Conservation (phyloP, 768 basidiomycete species). For the Tylopilus plumbeoviolaceoides region DNA sequence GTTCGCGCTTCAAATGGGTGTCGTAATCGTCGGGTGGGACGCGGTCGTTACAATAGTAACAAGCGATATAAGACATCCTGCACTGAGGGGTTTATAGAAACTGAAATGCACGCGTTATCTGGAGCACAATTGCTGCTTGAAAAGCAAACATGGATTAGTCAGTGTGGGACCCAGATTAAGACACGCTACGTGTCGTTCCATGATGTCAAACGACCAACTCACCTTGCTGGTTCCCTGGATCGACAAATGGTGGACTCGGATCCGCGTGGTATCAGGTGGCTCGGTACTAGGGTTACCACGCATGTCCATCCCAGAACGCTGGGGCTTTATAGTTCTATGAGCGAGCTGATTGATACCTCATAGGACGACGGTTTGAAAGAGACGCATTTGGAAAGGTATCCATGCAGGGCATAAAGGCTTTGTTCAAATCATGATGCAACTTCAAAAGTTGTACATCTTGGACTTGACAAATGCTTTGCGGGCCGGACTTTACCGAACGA, state of each 20-base stretch:
- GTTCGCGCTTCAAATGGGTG: slow-evolving; percentile 1
- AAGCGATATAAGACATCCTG: slow-evolving; percentile 11
- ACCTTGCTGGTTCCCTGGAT: not conserved
- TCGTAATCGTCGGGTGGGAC: slow-evolving; percentile 7
- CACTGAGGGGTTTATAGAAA: no score
- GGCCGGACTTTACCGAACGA: slow-evolving; percentile 16
- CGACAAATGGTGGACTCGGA: not conserved
- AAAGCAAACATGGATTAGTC: no score
- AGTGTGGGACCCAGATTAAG: no score
- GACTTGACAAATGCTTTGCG: no score
- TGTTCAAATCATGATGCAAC: no score
- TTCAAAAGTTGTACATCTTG: no score
- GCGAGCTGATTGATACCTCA: no score
- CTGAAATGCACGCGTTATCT: no score
- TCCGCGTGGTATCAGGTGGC: not conserved
- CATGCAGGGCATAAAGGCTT: not conserved
- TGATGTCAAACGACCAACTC: not conserved
- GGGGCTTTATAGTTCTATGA: not conserved
- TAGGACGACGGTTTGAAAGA: no score
- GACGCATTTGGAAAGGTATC: not conserved
- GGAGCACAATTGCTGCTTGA: no score
- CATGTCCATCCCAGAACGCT: slow-evolving; percentile 2
- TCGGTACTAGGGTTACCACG: not conserved
- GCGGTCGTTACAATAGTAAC: slow-evolving; percentile 9
- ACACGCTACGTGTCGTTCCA: no score